Evolutionary conservation across 306 rosid genomes (phyloP).

Genomic region (Medicago truncatula): MtrunA17r5.0-ANR NC_053048.1:43008501-43009000

Average conservation of each 20-base stretch:
- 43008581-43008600: not conserved
- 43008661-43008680: not conserved
- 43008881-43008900: not conserved
- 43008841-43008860: not conserved
- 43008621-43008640: not conserved
- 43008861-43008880: not conserved
- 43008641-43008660: too few relatives aligned
- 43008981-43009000: conserved; percentile 16
- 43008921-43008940: not conserved
- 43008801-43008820: not conserved
- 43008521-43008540: not conserved
- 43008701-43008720: not conserved
- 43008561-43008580: not conserved
- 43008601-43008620: not conserved
- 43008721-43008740: not conserved
- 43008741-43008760: not conserved
- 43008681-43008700: not conserved
- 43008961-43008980: conserved; percentile 25
- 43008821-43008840: not conserved
- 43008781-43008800: not conserved
- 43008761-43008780: not conserved
- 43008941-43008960: not conserved
- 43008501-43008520: too few relatives aligned
- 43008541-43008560: not conserved
- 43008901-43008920: not conserved